Conservation (phyloP, 202 grass and related monocot genomes). For the Schoenoplectus tabernaemontani region DNA sequence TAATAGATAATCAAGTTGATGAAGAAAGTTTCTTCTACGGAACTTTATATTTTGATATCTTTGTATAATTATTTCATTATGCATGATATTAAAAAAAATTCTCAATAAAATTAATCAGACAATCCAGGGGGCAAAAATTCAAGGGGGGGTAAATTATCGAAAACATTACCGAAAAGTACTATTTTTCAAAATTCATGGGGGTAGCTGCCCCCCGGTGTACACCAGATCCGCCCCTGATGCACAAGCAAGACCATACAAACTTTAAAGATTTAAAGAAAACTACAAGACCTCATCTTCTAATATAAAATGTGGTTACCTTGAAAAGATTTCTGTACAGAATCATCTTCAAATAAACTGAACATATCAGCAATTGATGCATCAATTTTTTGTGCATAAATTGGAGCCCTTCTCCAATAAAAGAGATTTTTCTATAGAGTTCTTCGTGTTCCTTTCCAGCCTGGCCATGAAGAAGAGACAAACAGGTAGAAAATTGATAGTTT, state of each 20-base stretch:
- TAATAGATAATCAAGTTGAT: too few relatives aligned
- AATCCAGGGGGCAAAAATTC: too few relatives aligned
- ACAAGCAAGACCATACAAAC: not conserved
- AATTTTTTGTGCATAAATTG: slow-evolving; percentile 14
- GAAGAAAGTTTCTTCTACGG: too few relatives aligned
- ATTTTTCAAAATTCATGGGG: too few relatives aligned
- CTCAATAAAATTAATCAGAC: too few relatives aligned
- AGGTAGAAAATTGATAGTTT: not conserved
- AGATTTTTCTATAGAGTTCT: slow-evolving; percentile 24
- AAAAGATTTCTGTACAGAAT: slow-evolving; percentile 25
- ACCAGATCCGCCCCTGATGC: not conserved
- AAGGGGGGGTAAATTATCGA: too few relatives aligned
- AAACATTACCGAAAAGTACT: too few relatives aligned
- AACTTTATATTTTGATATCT: too few relatives aligned
- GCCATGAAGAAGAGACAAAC: not conserved
- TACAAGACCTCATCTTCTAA: not conserved
- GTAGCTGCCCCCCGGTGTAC: too few relatives aligned
- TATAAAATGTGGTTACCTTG: slow-evolving; percentile 21
- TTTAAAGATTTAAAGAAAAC: not conserved
- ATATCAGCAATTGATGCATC: slow-evolving; percentile 23
- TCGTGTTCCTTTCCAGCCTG: slow-evolving; percentile 29
- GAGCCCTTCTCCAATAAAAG: slow-evolving; percentile 28
- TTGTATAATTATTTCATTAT: too few relatives aligned
- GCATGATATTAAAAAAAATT: too few relatives aligned
- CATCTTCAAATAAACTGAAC: slow-evolving; percentile 20